Base-by-base conservation (phyloP, 2,329 filamentous ascomycete species). In the Periconia sp. region DNA sequence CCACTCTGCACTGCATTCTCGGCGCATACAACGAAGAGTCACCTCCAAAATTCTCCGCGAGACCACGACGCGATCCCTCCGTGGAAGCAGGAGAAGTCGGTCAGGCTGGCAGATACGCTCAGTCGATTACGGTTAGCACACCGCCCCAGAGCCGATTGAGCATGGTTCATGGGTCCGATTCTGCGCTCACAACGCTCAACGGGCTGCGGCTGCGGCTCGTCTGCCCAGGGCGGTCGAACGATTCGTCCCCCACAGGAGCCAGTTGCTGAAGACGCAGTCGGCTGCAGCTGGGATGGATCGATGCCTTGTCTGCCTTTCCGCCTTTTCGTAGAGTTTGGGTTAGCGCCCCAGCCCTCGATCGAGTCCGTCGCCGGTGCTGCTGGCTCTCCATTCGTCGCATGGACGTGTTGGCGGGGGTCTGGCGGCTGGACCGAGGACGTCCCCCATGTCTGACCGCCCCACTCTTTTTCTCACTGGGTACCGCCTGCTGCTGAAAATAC, bases 391-490 rank as follows among this genome's bases (percentile, higher is more conserved):
- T 62, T 63, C 51, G 65, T 37, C 33, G 38, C 36, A 24, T 35
- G 33, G 36, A 15, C 36, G 16, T 40, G 46, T 39, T 32, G 48
- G 60, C 57, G 57, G 61, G 62, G 60, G 46, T 43, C 46, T 44
- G 32, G 56, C 62, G 57, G 60, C 61, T 59, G 57, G 56, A 54
- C 62, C 60, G 59, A 64, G 54, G 51, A 47, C 37, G 44, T 43
- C 46, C 43, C 44, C 60, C 40, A 40, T 51, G 45, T 56, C 59
- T 66, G 58, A 65, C 56, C 40, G 64, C 59, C 61, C 65, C 65
- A 59, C 61, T 65, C 44, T 36, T 59, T 62, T 59, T 59, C 61
- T 64, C 44, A 61, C 57, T 47, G 45, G 34, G 33, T 29, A 22
- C 23, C 29, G 42, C 37, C 43, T 50, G 46, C 50, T 55, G 54